Base-by-base conservation (phyloP, 306 rosid genomes). In the Rubus parviflorus region DNA sequence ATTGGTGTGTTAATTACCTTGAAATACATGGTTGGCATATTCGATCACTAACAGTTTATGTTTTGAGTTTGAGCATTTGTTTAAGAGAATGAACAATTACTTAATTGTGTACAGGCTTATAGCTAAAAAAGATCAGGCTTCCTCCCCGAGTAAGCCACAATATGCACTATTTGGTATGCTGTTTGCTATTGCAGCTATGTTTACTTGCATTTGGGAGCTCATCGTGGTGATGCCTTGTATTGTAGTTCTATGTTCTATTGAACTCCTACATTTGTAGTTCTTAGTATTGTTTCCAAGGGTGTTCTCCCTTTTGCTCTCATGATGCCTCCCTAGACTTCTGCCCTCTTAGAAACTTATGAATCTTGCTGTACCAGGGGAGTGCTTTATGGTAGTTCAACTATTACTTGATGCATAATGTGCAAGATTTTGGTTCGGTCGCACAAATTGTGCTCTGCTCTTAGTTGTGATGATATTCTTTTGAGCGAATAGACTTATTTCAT, bases 231-330 rank as follows among this genome's bases (percentile, higher is more conserved):
- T n/a, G n/a, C n/a, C n/a, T 53, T 30, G 46, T 75, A 47, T 49
- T 49, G 67, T 67, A 64, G 47, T 78, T 16, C 5, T 64, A 38
- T 62, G 67, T 71, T 78, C 43, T 41, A 2, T 77, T 47, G 16
- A 75, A 69, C 70, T 53, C 75, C 70, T 60, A 35, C 42, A 8
- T 40, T 13, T 25, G 40, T 75, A 72, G 81, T 19, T 46, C 40
- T 6, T 41, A 62, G 70, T 22, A 47, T 19, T 71, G 72, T 60
- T 73, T 38, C 45, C 0, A 38, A n/a, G 42, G 68, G n/a, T 5
- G 17, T 38, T n/a, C 8, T 7, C 0, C 71, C 20, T 38, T 19
- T 25, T 30, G 5, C 8, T 41, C 62, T 35, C 20, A 46, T 58
- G 38, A 68, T n/a, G 17, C 61, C 16, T 77, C 51, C 69, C 19